These are phyloP conservation scores for Paramecium pentaurelia DNA, from an alignment of 73 alveolate species.

Conservation along the genomic window DNA sequence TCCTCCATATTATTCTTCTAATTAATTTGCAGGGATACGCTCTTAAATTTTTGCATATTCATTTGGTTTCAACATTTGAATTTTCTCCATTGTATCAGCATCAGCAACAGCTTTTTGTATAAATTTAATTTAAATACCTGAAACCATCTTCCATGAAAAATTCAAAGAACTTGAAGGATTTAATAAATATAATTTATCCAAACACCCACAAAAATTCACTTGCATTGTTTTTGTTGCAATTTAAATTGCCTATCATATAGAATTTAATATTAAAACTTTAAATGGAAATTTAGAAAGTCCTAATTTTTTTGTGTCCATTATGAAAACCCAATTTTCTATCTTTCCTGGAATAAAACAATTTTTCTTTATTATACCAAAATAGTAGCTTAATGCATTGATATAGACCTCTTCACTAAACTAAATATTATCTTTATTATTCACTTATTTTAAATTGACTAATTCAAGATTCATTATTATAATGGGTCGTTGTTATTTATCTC, in stretches of 20 bases:
- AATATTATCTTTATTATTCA: not conserved
- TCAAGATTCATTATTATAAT: conserved; percentile 43
- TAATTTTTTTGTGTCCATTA: conserved; percentile 53
- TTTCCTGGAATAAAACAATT: conserved; percentile 52
- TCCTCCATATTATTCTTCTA: conserved; percentile 60
- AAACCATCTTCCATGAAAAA: conserved; percentile 59
- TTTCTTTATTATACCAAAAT: conserved; percentile 33
- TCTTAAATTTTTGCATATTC: conserved; percentile 36
- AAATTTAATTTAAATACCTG: not conserved
- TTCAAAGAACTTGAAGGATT: conserved; percentile 52
- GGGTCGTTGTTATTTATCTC: conserved; percentile 59
- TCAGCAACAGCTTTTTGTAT: conserved; percentile 31
- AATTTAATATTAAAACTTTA: not conserved
- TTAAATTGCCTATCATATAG: conserved; percentile 41
- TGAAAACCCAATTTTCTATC: conserved; percentile 61
- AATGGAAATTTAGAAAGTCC: conserved; percentile 56
- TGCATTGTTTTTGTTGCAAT: conserved; percentile 42
- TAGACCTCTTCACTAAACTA: conserved; percentile 34
- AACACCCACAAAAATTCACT: conserved; percentile 57
- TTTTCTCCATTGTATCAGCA: conserved; percentile 57
- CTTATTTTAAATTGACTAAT: conserved; percentile 52
- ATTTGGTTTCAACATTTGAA: conserved; percentile 49
- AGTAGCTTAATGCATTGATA: conserved; percentile 53
- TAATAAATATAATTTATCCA: conserved; percentile 47
- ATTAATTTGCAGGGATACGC: conserved; percentile 51